A percentile compares a stretch with the other conserved stretches of the same genome.
Evolutionary conservation across 768 basidiomycete genomes (phyloP).

Genomic region (Myochromella boudieri): DNA sequence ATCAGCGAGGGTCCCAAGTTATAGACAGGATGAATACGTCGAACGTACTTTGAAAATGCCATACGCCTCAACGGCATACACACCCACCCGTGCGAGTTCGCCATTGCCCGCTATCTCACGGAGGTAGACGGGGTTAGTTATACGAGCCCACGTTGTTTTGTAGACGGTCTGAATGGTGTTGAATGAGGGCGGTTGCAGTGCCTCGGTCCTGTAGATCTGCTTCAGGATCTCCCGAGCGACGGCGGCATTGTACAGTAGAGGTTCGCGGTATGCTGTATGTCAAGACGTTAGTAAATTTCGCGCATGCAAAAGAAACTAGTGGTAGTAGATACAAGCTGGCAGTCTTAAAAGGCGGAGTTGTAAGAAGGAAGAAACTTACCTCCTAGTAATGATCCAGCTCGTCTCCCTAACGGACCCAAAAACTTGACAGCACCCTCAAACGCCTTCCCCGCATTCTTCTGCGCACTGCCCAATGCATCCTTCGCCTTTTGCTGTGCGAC

Average conservation of each 20-base stretch:
- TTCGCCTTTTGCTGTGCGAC: constrained; percentile 69
- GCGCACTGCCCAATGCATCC: constrained; percentile 58
- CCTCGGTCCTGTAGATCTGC: constrained; percentile 73
- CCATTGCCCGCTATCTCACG: constrained; percentile 59
- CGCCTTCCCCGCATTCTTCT: constrained; percentile 54
- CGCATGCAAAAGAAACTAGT: constrained; percentile 21
- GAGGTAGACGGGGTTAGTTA: constrained; percentile 59
- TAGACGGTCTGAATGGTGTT: constrained; percentile 59
- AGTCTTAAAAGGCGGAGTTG: too few relatives aligned
- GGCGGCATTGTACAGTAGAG: constrained; percentile 74
- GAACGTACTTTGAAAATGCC: constrained; percentile 76
- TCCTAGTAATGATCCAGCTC: constrained; percentile 54
- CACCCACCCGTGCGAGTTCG: constrained; percentile 62
- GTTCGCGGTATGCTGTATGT: constrained; percentile 66
- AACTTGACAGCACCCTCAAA: constrained; percentile 49
- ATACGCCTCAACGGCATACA: constrained; percentile 86
- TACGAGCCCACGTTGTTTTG: constrained; percentile 61
- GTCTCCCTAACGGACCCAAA: constrained; percentile 48
- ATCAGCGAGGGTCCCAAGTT: neutral
- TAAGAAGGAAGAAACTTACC: constrained; percentile 25
- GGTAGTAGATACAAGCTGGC: too few relatives aligned
- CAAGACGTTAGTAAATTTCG: neutral
- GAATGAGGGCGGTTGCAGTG: constrained; percentile 67
- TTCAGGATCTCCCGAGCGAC: constrained; percentile 76
- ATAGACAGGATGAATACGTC: neutral